Evolutionary conservation across 768 basidiomycete species (phyloP).

Genomic region (Tylopilus felleus): DNA sequence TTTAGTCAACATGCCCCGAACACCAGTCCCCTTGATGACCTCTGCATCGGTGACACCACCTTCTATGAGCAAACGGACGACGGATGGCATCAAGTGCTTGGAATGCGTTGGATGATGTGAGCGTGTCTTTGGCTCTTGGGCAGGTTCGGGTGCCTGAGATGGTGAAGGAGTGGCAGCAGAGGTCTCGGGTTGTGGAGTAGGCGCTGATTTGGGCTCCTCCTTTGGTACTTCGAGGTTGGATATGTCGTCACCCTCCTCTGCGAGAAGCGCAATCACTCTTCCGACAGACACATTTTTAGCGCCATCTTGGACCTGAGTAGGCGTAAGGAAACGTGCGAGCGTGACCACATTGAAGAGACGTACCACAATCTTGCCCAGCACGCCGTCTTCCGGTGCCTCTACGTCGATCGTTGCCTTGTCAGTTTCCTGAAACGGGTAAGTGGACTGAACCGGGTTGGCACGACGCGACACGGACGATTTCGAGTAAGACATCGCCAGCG

Average conservation of each 20-base stretch:
- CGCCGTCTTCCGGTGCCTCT: constrained; percentile 95
- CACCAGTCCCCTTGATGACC: constrained; percentile 82
- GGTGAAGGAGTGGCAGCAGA: constrained; percentile 20
- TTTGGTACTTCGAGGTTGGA: constrained; percentile 70
- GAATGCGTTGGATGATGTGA: constrained; percentile 44
- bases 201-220: constrained; percentile 28
- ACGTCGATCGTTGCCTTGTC: constrained; percentile 98
- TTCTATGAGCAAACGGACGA: constrained; percentile 72
- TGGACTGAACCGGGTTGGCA: not conserved
- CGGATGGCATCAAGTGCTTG: constrained; percentile 86
- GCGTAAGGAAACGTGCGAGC: not conserved
- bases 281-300: constrained; percentile 85
- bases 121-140: constrained; percentile 33
- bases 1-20: constrained; percentile 93
- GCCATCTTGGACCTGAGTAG: constrained; percentile 63
- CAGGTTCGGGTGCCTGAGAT: constrained; percentile 21
- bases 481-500: constrained; percentile 82
- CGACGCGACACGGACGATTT: constrained; percentile 61
- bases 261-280: constrained; percentile 84
- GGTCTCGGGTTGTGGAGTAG: constrained; percentile 20
- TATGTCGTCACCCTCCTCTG: constrained; percentile 95
- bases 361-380: constrained; percentile 91
- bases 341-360: constrained; percentile 22
- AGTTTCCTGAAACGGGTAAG: constrained; percentile 60
- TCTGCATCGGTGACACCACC: constrained; percentile 51